phyloP scores from a whole-genome alignment of 257 asterid genomes.

The Petunia axillaris region DNA sequence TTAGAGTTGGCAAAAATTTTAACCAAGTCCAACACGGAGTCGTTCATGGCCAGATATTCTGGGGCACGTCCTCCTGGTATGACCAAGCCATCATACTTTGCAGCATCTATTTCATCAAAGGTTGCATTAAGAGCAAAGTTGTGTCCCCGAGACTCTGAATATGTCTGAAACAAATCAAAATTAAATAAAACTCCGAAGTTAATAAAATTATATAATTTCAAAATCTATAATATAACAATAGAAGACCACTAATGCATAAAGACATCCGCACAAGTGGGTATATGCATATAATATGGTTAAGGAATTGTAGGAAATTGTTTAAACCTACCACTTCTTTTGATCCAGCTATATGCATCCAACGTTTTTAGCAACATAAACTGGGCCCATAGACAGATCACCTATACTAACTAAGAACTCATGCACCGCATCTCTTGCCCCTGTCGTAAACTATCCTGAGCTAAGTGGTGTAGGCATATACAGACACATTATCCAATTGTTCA shows the following conservation, averaged over 20 bases:
- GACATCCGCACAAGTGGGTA: neutral
- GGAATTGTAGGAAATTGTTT: conserved; percentile 2
- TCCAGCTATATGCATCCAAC: neutral
- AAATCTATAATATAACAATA: neutral
- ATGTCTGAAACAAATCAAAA: conserved; percentile 64
- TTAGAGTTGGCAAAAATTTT: conserved; percentile 49
- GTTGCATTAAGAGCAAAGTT: conserved; percentile 86
- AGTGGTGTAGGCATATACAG: neutral
- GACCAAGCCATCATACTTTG: conserved; percentile 79
- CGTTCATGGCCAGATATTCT: conserved; percentile 82
- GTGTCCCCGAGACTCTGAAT: conserved; percentile 86
- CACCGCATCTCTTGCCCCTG: neutral
- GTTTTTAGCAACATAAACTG: neutral
- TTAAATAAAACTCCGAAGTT: neutral
- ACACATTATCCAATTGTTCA: neutral
- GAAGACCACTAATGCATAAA: neutral
- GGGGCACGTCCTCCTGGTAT: conserved; percentile 99
- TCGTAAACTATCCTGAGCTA: neutral
- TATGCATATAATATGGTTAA: conserved; percentile 2
- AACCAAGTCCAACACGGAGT: conserved; percentile 65
- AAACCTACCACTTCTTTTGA: neutral
- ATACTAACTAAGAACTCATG: neutral
- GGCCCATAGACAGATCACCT: neutral
- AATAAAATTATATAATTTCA: neutral
- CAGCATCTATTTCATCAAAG: conserved; percentile 64